phyloP scores from a whole-genome alignment of 306 rosid genomes.

The Castanospermum australe region DNA sequence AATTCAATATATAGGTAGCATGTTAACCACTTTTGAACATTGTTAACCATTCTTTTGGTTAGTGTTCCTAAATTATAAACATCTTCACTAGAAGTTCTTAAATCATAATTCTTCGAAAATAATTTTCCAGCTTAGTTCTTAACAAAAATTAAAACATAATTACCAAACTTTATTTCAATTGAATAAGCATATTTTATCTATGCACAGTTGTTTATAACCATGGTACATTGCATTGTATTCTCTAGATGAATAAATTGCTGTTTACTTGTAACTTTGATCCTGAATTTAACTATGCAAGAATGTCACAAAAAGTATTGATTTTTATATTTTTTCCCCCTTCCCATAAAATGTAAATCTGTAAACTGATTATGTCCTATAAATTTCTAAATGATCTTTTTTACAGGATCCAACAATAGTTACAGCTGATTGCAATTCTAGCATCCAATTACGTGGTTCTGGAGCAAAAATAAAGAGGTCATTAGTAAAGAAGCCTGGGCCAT shows the following conservation, averaged over 20 bases:
- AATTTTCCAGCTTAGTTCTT: neutral
- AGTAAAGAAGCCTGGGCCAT: constrained; percentile 46
- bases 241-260: neutral
- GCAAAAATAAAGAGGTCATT: constrained; percentile 84
- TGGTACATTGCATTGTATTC: neutral
- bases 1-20: no score
- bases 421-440: constrained; percentile 55
- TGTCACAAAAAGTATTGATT: neutral
- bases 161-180: neutral
- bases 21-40: no score
- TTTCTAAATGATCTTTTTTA: constrained; percentile 10
- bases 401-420: constrained; percentile 53
- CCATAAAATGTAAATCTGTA: neutral
- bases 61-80: no score
- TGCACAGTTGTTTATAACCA: neutral
- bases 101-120: no score
- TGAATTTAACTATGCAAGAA: neutral
- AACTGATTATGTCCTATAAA: constrained; percentile 4
- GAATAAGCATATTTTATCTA: neutral
- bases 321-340: neutral
- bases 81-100: neutral
- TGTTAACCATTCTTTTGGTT: no score
- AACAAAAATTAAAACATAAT: neutral
- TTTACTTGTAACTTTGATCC: neutral
- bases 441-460: constrained; percentile 67